Evolutionary conservation across 169 alveolate species (phyloP).

Genomic region (Plasmodium sp.): DNA sequence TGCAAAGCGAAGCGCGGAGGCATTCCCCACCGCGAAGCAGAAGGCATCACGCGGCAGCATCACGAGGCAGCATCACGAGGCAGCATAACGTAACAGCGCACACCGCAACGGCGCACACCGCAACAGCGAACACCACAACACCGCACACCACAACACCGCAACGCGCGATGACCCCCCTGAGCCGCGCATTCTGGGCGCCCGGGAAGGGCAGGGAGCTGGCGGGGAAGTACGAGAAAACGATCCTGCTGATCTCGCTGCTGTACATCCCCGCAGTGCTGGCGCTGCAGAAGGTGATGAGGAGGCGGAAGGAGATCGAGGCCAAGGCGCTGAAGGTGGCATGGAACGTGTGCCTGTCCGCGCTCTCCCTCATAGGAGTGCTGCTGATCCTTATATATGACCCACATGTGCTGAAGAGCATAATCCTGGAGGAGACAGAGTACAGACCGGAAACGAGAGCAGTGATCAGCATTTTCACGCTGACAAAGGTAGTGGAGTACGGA

Average conservation of each 20-base stretch:
- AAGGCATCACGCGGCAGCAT: neutral
- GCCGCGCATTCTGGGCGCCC: constrained; percentile 48
- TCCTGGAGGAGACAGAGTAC: constrained; percentile 57
- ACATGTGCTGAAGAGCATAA: constrained; percentile 15
- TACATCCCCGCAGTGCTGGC: constrained; percentile 76
- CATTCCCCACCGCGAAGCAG: neutral
- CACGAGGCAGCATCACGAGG: neutral
- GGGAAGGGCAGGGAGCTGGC: constrained; percentile 80
- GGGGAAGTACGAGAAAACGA: constrained; percentile 10
- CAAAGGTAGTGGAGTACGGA: constrained; percentile 83
- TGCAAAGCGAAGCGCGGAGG: neutral
- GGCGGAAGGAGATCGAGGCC: constrained; percentile 47
- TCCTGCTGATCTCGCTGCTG: constrained; percentile 57
- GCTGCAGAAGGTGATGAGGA: constrained; percentile 72
- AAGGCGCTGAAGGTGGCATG: constrained; percentile 18
- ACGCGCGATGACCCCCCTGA: neutral
- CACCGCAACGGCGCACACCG: too few relatives aligned
- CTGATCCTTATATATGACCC: constrained; percentile 26
- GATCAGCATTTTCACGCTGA: constrained; percentile 76
- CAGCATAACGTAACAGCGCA: too few relatives aligned
- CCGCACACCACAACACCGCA: neutral
- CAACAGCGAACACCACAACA: neutral
- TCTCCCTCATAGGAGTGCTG: constrained; percentile 35
- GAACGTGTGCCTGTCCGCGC: constrained; percentile 30
- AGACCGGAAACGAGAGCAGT: constrained; percentile 78